Evolutionary conservation across 2,329 filamentous ascomycete genomes (phyloP).

Genomic region (Sclerotinia nivalis): DNA sequence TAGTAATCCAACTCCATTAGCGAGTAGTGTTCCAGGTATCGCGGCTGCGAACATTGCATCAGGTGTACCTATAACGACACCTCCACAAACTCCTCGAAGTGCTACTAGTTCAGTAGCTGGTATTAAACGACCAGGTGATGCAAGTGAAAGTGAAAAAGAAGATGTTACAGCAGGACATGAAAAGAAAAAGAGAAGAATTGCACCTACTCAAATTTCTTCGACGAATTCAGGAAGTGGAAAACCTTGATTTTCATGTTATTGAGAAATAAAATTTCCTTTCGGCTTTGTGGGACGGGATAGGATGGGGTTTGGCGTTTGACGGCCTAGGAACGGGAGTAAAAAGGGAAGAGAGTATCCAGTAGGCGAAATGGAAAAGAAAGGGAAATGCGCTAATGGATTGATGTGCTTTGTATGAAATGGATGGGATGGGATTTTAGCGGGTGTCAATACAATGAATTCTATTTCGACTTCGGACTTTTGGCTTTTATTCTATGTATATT

Average conservation of each 20-base stretch:
- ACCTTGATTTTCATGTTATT: background rate
- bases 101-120: slow-evolving; percentile 56
- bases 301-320: background rate
- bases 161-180: slow-evolving; percentile 48
- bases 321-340: background rate
- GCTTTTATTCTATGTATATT: background rate
- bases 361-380: background rate
- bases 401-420: background rate
- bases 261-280: background rate
- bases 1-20: slow-evolving; percentile 76
- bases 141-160: slow-evolving; percentile 51
- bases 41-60: slow-evolving; percentile 61
- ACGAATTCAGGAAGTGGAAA: background rate
- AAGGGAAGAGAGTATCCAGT: too few relatives aligned
- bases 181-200: slow-evolving; percentile 68
- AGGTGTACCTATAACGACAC: slow-evolving; percentile 74
- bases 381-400: background rate
- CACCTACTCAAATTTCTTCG: slow-evolving; percentile 52
- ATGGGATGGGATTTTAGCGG: background rate
- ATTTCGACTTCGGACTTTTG: background rate
- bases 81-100: slow-evolving; percentile 81
- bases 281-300: background rate
- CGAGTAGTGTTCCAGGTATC: slow-evolving; percentile 74
- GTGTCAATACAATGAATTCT: background rate
- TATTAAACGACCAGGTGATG: slow-evolving; percentile 57